Evolutionary conservation across 345 rosid species (phyloP).

Genomic region (Brassica napus): DNA sequence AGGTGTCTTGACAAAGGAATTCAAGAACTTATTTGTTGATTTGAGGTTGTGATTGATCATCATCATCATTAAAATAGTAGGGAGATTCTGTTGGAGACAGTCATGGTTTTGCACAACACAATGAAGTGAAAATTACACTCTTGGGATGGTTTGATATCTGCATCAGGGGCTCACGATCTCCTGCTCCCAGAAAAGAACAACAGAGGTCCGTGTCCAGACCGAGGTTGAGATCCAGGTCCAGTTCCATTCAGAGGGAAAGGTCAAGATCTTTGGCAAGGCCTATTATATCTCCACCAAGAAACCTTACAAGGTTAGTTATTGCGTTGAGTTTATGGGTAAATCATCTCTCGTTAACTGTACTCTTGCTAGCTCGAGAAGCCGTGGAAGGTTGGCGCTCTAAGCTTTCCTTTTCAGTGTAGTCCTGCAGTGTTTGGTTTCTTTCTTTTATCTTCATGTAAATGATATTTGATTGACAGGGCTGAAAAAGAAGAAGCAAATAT

Average conservation of each 20-base stretch:
- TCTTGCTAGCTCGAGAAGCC: not conserved
- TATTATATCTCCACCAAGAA: not conserved
- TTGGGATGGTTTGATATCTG: not conserved
- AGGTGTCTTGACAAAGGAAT: slow-evolving; percentile 5
- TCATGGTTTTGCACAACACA: not conserved
- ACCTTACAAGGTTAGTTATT: not conserved
- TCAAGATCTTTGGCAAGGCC: not conserved
- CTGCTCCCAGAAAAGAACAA: not conserved
- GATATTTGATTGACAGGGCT: not conserved
- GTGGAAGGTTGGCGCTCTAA: too few species aligned
- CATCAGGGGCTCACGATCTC: not conserved
- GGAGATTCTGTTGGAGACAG: not conserved
- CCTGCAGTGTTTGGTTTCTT: not conserved
- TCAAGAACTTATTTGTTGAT: not conserved
- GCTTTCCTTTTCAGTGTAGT: not conserved
- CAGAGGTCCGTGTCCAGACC: too few species aligned
- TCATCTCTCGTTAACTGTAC: not conserved
- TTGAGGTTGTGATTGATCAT: slow-evolving; percentile 25
- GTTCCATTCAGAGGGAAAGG: not conserved
- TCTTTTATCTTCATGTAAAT: not conserved
- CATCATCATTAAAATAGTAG: not conserved
- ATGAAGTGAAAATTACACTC: not conserved
- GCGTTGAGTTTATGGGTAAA: not conserved
- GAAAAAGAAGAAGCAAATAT: not conserved
- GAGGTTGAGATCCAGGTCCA: too few species aligned